Evolutionary conservation across 129 eudicot genomes (phyloP).

Genomic region (Pseudognaphalium luteoalbum): DNA sequence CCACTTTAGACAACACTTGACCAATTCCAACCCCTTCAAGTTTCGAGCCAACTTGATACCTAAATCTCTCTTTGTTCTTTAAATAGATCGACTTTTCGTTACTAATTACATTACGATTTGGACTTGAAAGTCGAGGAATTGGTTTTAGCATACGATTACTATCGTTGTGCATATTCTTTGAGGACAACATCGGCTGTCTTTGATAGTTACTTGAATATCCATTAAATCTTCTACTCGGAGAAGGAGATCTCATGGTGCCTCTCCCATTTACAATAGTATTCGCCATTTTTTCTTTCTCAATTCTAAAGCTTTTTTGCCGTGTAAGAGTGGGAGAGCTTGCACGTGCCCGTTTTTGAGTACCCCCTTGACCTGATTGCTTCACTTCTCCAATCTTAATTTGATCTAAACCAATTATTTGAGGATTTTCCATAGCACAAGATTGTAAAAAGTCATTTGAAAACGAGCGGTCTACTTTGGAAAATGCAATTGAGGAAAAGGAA

Average conservation of each 20-base stretch:
- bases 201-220: conserved; percentile 26
- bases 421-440: conserved; percentile 58
- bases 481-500: conserved; percentile 31
- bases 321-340: conserved; percentile 51
- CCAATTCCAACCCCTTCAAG: conserved; percentile 29
- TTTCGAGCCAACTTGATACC: conserved; percentile 33
- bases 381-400: conserved; percentile 5
- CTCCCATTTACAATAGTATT: conserved; percentile 27
- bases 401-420: conserved; percentile 37
- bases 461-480: conserved; percentile 41
- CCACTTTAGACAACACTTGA: conserved; percentile 26
- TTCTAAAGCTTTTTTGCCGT: conserved; percentile 58
- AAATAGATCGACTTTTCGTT: conserved; percentile 15
- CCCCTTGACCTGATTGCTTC: conserved; percentile 30
- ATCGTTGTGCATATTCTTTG: conserved; percentile 6
- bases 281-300: conserved; percentile 33
- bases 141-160: conserved; percentile 27
- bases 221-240: conserved; percentile 59
- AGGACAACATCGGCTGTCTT: conserved; percentile 25
- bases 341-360: conserved; percentile 54
- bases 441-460: conserved; percentile 58
- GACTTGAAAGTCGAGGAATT: conserved; percentile 39
- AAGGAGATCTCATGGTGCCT: conserved; percentile 44
- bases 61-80: conserved; percentile 36
- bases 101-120: conserved; percentile 29